Percentiles rank a stretch among this genome's conserved stretches.
These are phyloP conservation scores for Arthrobotrys entomopaga DNA, from an alignment of 2,329 filamentous ascomycete species.

Conservation along the genomic window DNA sequence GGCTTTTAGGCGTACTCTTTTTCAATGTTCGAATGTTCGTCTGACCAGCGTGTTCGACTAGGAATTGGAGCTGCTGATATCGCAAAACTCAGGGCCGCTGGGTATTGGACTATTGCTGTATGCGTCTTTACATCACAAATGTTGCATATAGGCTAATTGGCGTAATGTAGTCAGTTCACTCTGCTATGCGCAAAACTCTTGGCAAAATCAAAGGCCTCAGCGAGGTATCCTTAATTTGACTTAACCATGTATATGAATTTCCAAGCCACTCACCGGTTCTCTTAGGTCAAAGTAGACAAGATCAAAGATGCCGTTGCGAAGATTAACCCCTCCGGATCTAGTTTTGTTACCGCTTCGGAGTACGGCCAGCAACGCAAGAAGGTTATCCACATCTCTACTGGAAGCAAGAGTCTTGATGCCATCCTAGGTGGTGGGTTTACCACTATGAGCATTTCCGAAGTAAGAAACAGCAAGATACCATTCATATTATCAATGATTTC, in stretches of 20 bases:
- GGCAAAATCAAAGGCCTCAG: constrained; percentile 71
- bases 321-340: constrained; percentile 69
- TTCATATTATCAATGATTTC: neutral
- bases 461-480: constrained; percentile 34
- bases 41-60: constrained; percentile 16
- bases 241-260: neutral
- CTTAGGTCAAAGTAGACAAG: constrained; percentile 73
- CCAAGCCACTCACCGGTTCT: neutral
- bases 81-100: constrained; percentile 71
- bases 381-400: constrained; percentile 74
- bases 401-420: constrained; percentile 75
- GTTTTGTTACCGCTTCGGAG: constrained; percentile 75
- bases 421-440: constrained; percentile 75
- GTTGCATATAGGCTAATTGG: constrained; percentile 5
- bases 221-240: constrained; percentile 16
- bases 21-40: too few relatives aligned
- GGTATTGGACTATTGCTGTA: constrained; percentile 73
- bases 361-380: constrained; percentile 71
- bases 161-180: constrained; percentile 68
- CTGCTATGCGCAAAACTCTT: constrained; percentile 70
- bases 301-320: constrained; percentile 74
- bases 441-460: constrained; percentile 75
- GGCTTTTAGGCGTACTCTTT: too few relatives aligned
- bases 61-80: constrained; percentile 74
- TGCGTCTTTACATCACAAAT: constrained; percentile 46